Conservation (phyloP, 352 stramenopile species). For the Phytophthora sojae region DNA sequence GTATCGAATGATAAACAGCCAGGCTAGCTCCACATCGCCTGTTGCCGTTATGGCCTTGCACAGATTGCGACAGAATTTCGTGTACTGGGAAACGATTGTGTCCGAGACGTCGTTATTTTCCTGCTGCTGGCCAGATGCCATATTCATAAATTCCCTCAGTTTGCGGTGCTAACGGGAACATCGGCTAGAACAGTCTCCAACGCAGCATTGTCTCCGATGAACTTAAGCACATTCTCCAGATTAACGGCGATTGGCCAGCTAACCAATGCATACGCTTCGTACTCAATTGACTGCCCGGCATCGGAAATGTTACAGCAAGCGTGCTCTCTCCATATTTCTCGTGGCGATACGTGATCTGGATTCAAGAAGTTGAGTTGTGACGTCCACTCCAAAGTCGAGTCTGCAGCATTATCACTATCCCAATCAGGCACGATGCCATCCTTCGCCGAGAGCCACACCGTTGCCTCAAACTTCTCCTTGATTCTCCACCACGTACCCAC, state of each 20-base stretch:
- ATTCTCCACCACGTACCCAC: not conserved
- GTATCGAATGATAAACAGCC: slow-evolving; percentile 13
- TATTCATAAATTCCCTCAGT: slow-evolving; percentile 14
- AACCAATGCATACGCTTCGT: slow-evolving; percentile 5
- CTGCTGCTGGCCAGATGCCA: not conserved
- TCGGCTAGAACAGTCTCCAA: slow-evolving; percentile 5
- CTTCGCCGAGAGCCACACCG: slow-evolving; percentile 1
- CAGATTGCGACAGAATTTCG: slow-evolving; percentile 4
- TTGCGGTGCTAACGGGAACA: not conserved
- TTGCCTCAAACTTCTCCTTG: not conserved
- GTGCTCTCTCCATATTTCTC: slow-evolving; percentile 7
- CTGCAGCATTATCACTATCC: not conserved
- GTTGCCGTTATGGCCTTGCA: slow-evolving; percentile 9
- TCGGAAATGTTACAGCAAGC: not conserved
- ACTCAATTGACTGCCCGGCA: slow-evolving; percentile 2
- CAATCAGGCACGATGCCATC: not conserved
- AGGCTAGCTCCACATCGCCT: slow-evolving; percentile 10
- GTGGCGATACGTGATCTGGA: not conserved
- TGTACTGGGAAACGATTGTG: not conserved
- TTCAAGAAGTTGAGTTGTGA: slow-evolving; percentile 14
- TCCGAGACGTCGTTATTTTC: not conserved
- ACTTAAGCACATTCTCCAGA: not conserved
- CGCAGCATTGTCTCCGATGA: slow-evolving; percentile 8
- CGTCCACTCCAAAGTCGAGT: slow-evolving; percentile 5
- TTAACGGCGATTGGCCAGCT: slow-evolving; percentile 8